A percentile compares a stretch with the other conserved stretches of the same genome.
Conservation (phyloP, 805 yeast species). For the Metschnikowia kofuensis region DNA sequence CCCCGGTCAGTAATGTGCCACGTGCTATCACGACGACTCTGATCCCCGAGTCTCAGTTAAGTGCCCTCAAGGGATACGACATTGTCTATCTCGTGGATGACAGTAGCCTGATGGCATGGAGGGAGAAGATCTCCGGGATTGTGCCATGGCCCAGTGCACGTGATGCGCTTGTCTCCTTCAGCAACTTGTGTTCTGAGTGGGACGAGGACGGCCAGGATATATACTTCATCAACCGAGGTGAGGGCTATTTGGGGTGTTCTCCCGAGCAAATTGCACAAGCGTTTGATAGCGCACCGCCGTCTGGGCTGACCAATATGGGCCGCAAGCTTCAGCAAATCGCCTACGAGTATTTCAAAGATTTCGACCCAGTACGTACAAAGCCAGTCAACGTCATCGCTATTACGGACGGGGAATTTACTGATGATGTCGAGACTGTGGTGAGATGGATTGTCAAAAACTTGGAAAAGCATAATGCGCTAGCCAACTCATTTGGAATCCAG, state of each 20-base stretch:
- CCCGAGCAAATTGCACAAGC: conserved; percentile 13
- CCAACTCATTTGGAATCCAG: conserved; percentile 16
- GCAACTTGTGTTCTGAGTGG: conserved; percentile 16
- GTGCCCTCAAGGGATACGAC: conserved; percentile 16
- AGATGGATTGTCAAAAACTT: conserved; percentile 15
- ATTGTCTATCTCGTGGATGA: conserved; percentile 16
- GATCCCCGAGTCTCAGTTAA: conserved; percentile 11
- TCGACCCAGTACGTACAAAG: conserved; percentile 10
- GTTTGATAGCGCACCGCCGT: conserved; percentile 9
- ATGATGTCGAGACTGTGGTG: conserved; percentile 14
- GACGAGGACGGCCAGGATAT: conserved; percentile 18
- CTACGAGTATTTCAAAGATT: conserved; percentile 10
- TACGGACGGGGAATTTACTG: conserved; percentile 17
- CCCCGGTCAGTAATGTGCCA: conserved; percentile 1
- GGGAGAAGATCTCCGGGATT: conserved; percentile 10
- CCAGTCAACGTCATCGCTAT: conserved; percentile 17
- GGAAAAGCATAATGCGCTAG: conserved; percentile 10
- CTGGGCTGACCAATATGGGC: conserved; percentile 18
- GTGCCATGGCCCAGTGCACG: conserved; percentile 17
- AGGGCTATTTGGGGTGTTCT: conserved; percentile 6
- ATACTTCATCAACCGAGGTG: conserved; percentile 11
- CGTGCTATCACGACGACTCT: conserved; percentile 9
- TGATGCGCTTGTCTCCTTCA: conserved; percentile 12
- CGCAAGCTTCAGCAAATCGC: conserved; percentile 11
- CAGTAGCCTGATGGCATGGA: conserved; percentile 15